phyloP scores from a whole-genome alignment of 345 rosid species.

The Rubroshorea leprosula region DNA sequence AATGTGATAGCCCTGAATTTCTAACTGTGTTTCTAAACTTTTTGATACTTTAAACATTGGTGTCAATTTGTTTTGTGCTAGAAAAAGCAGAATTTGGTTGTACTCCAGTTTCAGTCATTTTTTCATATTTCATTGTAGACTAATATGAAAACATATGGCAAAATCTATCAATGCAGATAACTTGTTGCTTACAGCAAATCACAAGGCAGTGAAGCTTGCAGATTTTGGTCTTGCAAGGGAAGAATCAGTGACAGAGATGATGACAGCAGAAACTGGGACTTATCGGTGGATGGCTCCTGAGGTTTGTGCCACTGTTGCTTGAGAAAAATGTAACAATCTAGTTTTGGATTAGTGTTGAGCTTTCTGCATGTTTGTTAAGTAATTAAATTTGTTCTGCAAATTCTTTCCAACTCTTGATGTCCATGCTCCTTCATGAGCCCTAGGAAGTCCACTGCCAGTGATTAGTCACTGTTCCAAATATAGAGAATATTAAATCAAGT shows the following conservation, averaged over 20 bases:
- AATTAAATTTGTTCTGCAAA: neutral
- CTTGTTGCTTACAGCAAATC: constrained; percentile 77
- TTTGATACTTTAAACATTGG: constrained; percentile 5
- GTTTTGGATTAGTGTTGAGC: neutral
- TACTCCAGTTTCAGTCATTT: no score
- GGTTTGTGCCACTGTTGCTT: constrained; percentile 37
- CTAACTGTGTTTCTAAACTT: no score
- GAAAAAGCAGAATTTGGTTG: neutral
- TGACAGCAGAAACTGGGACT: constrained; percentile 99
- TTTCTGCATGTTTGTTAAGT: neutral
- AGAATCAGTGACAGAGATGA: constrained; percentile 96
- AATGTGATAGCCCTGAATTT: no score
- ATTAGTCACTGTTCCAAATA: no score
- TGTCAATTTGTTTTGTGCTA: neutral
- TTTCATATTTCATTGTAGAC: no score
- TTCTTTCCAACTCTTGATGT: neutral
- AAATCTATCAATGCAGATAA: constrained; percentile 62
- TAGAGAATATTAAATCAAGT: neutral
- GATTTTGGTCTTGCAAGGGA: constrained; percentile 99
- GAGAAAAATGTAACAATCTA: neutral
- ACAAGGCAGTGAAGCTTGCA: constrained; percentile 79
- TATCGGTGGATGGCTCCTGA: constrained; percentile 99
- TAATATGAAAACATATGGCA: constrained; percentile 7
- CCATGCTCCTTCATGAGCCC: no score
- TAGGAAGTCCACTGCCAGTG: no score